Conservation (phyloP, 164 flowering plant genomes). For the Tetracentron sinense region DNA sequence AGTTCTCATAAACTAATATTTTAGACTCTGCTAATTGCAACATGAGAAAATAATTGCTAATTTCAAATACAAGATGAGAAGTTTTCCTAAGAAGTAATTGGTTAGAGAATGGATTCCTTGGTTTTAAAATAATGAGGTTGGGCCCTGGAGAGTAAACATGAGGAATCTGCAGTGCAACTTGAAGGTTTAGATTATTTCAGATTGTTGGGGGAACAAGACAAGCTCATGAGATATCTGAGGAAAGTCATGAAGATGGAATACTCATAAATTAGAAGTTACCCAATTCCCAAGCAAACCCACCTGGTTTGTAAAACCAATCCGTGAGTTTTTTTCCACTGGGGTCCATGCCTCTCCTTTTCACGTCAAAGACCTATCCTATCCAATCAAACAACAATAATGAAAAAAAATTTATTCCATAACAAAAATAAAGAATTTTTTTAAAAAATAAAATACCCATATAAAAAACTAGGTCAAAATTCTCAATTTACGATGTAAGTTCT, state of each 20-base stretch:
- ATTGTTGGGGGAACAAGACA: neutral
- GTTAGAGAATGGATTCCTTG: slow-evolving; percentile 21
- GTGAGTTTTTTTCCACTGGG: neutral
- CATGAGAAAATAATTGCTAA: neutral
- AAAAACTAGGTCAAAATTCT: too few relatives aligned
- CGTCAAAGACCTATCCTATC: neutral
- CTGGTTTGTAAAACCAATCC: neutral
- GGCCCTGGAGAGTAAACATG: neutral
- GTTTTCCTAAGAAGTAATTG: slow-evolving; percentile 12
- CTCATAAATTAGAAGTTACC: neutral
- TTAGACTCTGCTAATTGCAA: neutral
- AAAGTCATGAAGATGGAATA: neutral
- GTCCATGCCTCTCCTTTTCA: neutral
- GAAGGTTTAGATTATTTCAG: neutral
- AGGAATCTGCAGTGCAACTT: slow-evolving; percentile 22
- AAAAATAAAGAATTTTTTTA: too few relatives aligned
- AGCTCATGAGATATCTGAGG: neutral
- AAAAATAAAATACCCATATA: too few relatives aligned
- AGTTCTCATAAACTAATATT: neutral
- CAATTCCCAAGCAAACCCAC: slow-evolving; percentile 1
- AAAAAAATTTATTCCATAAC: too few relatives aligned
- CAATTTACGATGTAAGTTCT: too few relatives aligned
- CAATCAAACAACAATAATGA: too few relatives aligned
- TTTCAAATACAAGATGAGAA: too few relatives aligned
- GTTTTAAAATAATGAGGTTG: slow-evolving; percentile 9